Base-by-base conservation (phyloP, 306 rosid species). In the Cajanus cajan region DNA sequence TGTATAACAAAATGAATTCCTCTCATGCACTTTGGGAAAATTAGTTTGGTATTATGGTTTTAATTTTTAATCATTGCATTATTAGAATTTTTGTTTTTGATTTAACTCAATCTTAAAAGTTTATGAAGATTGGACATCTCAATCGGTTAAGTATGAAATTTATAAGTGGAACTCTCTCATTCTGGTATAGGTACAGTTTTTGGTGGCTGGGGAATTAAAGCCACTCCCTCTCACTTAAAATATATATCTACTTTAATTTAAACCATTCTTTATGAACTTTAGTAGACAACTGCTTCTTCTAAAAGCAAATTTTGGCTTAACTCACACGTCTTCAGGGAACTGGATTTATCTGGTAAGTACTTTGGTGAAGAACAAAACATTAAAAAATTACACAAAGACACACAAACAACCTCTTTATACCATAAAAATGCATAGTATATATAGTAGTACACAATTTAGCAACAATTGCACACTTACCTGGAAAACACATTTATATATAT, bases 321-420 rank as follows among this genome's bases (percentile, higher is more conserved):
- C 84, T 87, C 86, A 45, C 87, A 77, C 87, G 91, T 87, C 91
- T 64, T 86, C 62, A 81, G 72, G 67, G 87, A 75, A 51, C 73
- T 89, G 88, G 88, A 78, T 80, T 82, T 82, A 78, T 83, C 83
- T 68, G 18, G 43, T 70, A 16, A 84, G 65, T 68, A 57, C 81
- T 55, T 62, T 39, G 67, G 76, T 34, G 24, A 80, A 59, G 52
- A 69, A 22, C 41, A 73, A 37, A 12, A 31, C 44, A 73, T 61
- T 61, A 14, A 81, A 66, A n/a, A 79, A 55, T 33, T 77, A 34
- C 77, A 78, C 73, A 25, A 8, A 8, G 37, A 67, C 12, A 12
- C 47, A 68, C n/a, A 81, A n/a, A 74, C 40, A 36, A 43, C 74
- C 45, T 0, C 66, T 34, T 68, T 19, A 21, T 51, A 47, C 11